Base-by-base conservation (phyloP, 23 red algal species). In the Gracilaria domingensis region DNA sequence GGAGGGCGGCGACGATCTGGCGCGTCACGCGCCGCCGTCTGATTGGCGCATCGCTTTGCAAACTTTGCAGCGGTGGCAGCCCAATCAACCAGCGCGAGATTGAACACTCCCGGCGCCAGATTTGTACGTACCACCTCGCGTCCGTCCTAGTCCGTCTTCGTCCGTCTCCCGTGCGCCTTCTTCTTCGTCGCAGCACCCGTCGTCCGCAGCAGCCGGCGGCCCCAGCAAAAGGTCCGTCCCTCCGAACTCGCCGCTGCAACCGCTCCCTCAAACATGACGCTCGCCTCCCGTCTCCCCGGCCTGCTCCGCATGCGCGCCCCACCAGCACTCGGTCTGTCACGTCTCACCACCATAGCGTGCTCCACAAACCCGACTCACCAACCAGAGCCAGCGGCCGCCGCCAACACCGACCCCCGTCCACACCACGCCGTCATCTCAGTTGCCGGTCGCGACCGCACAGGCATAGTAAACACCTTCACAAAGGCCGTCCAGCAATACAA, bases 401-500 rank as follows among this genome's bases (percentile, higher is more conserved):
- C 84, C 29, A n/a, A 48, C 35, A n/a, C 84, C 45, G 71, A 62
- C 47, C 35, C 66, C 4, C 87, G 87, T 38, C 59, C 75, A 18
- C 87, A 91, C 73, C 87, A 91, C 35, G 55, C 89, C 20, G 86
- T 95, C 6, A 54, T 95, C 50, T 90, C 85, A 25, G 36, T 95
- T 13, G 69, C 94, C 47, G 94, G 94, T 21, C 48, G 67, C 4
- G 94, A 95, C 58, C 87, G 87, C 45, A 86, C 79, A 9, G 91
- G 95, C 48, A 86, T 96, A 64, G 95, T 96, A 44, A 66, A 74
- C 62, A 86, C 85, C 32, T 87, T 96, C 65, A 66, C 89, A 21
- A 84, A 62, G 6, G 70, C 81, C 48, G 62, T 87, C 55, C 55
- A 51, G n/a, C 34, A 66, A 28, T 82, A 93, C 73, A 82, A 78